These are phyloP conservation scores for Pichia eremophila DNA, from an alignment of 805 yeast genomes.

Conservation along the genomic window DNA sequence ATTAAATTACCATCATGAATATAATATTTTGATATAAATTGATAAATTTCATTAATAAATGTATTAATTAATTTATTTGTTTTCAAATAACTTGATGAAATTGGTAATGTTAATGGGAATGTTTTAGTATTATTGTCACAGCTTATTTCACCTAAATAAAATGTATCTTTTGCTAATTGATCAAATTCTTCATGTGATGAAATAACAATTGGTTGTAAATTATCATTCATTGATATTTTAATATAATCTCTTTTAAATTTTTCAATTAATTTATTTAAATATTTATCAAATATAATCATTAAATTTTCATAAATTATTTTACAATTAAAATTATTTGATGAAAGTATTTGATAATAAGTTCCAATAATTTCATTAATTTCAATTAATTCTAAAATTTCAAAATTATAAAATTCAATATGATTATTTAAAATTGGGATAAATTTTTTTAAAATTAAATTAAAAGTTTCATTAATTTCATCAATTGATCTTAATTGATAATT, in stretches of 20 bases:
- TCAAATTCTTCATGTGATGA: conserved; percentile 50
- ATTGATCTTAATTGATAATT: conserved; percentile 54
- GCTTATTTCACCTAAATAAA: conserved; percentile 13
- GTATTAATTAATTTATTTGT: conserved; percentile 68
- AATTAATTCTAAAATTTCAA: conserved; percentile 35
- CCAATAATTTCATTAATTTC: conserved; percentile 59
- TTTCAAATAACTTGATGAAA: conserved; percentile 80
- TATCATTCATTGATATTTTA: conserved; percentile 62
- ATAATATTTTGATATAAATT: conserved; percentile 57
- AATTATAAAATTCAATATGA: conserved; percentile 34
- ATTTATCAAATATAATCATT: conserved; percentile 52
- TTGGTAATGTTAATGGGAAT: conserved; percentile 67
- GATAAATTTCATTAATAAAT: conserved; percentile 52
- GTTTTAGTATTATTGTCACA: conserved; percentile 16
- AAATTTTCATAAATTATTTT: conserved; percentile 50
- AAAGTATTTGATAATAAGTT: conserved; percentile 64
- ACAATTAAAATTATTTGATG: conserved; percentile 55
- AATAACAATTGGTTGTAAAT: conserved; percentile 78
- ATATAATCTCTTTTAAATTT: conserved; percentile 55
- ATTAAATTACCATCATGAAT: conserved; percentile 52
- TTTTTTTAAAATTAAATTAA: conserved; percentile 59
- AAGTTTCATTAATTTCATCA: conserved; percentile 58
- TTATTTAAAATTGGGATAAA: conserved; percentile 48
- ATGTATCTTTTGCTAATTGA: conserved; percentile 41
- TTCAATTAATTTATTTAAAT: conserved; percentile 44